These are phyloP conservation scores for Fusarium devonianum DNA, from an alignment of 2,329 filamentous ascomycete species.

Conservation along the genomic window DNA sequence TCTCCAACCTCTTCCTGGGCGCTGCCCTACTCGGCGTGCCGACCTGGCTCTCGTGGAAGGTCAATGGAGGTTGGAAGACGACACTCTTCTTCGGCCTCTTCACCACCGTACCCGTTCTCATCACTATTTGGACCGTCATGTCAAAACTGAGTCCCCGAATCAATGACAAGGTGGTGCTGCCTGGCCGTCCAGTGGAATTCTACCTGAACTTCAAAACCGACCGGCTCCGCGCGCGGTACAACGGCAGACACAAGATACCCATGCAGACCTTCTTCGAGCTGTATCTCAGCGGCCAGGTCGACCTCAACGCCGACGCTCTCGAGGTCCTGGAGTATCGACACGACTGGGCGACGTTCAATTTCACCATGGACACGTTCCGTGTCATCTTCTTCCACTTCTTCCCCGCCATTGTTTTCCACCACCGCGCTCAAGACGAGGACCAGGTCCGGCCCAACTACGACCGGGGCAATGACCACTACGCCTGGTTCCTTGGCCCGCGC, in stretches of 20 bases:
- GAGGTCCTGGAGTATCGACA: conserved; percentile 90
- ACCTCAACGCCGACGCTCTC: conserved; percentile 88
- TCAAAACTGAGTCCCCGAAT: conserved; percentile 83
- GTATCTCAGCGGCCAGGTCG: conserved; percentile 90
- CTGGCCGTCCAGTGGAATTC: conserved; percentile 84
- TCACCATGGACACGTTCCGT: conserved; percentile 82
- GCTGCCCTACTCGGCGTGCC: conserved; percentile 73
- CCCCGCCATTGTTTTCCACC: conserved; percentile 87
- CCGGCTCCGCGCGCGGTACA: conserved; percentile 66
- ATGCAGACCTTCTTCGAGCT: conserved; percentile 93
- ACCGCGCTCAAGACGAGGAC: conserved; percentile 90
- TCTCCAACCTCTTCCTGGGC: conserved; percentile 80
- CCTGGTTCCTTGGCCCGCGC: conserved; percentile 93
- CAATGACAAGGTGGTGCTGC: conserved; percentile 86
- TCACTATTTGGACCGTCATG: conserved; percentile 78
- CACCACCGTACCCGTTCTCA: conserved; percentile 77
- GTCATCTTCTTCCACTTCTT: conserved; percentile 84
- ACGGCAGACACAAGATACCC: conserved; percentile 77
- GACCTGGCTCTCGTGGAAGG: conserved; percentile 78
- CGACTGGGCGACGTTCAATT: conserved; percentile 92
- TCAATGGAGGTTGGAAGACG: conserved; percentile 84
- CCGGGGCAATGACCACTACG: conserved; percentile 94
- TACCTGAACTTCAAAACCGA: conserved; percentile 79
- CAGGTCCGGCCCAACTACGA: conserved; percentile 96
- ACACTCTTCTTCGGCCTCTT: conserved; percentile 84